Percentiles rank a stretch among this genome's conserved stretches.
phyloP scores from a whole-genome alignment of 768 basidiomycete species.

The Tephrocybe sp. region DNA sequence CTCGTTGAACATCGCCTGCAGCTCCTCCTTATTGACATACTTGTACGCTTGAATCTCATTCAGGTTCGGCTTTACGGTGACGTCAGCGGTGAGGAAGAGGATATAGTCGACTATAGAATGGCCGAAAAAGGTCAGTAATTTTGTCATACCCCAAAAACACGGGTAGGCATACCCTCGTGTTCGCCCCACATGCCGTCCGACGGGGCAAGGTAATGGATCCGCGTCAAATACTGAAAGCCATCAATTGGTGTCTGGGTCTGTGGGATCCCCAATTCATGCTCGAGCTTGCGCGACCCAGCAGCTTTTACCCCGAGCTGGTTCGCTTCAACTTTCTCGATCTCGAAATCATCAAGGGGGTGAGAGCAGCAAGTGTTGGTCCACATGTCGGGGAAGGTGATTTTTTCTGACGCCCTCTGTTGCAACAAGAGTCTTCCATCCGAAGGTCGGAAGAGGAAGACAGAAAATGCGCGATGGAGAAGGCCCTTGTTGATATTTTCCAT shows the following conservation, averaged over 20 bases:
- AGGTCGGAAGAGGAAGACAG: constrained; percentile 94
- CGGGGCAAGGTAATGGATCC: constrained; percentile 97
- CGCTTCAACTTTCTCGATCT: constrained; percentile 71
- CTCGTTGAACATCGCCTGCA: constrained; percentile 88
- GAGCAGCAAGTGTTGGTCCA: constrained; percentile 99
- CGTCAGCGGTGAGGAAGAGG: constrained; percentile 88
- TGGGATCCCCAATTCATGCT: constrained; percentile 96
- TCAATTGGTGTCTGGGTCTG: constrained; percentile 71
- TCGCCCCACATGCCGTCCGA: constrained; percentile 94
- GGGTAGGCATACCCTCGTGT: constrained; percentile 74
- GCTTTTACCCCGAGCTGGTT: constrained; percentile 80
- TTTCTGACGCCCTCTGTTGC: constrained; percentile 95
- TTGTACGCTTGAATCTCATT: constrained; percentile 92
- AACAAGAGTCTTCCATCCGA: constrained; percentile 90
- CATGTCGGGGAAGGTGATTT: constrained; percentile 99
- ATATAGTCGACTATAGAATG: constrained; percentile 99
- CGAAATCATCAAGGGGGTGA: constrained; percentile 92
- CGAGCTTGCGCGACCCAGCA: constrained; percentile 93
- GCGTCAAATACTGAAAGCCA: constrained; percentile 89
- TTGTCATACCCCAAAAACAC: background rate
- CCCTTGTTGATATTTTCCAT: constrained; percentile 97
- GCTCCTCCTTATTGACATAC: constrained; percentile 88
- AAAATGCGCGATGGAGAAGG: constrained; percentile 95
- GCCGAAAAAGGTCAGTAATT: too few relatives aligned
- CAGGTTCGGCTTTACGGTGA: constrained; percentile 72